A percentile compares a stretch with the other conserved stretches of the same genome.
These are phyloP conservation scores for Pseudomassariella vexata DNA, from an alignment of 2,329 filamentous ascomycete species.

Conservation along the genomic window DNA sequence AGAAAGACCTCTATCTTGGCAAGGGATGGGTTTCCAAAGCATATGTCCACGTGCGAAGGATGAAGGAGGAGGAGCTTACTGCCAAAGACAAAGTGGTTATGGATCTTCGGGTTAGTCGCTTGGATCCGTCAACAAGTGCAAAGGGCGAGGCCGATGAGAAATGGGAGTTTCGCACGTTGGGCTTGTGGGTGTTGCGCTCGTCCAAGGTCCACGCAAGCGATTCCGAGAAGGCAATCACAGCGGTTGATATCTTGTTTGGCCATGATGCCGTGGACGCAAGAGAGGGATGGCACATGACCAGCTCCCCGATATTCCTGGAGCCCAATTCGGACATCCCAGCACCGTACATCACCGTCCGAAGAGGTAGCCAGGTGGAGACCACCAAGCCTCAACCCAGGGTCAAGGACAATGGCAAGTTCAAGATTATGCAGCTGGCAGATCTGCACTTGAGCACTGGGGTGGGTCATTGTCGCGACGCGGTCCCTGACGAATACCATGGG, in stretches of 20 bases:
- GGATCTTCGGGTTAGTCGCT: constrained; percentile 68
- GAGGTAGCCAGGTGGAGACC: constrained; percentile 59
- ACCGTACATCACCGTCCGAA: constrained; percentile 71
- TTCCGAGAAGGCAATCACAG: constrained; percentile 68
- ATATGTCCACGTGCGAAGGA: constrained; percentile 76
- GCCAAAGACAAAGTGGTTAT: constrained; percentile 72
- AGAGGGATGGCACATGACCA: constrained; percentile 74
- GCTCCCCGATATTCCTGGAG: constrained; percentile 67
- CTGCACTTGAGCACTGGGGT: constrained; percentile 88
- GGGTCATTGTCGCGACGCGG: constrained; percentile 78
- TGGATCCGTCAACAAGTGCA: constrained; percentile 59
- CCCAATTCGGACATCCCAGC: constrained; percentile 55
- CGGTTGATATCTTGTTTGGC: constrained; percentile 81
- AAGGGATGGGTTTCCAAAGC: constrained; percentile 69
- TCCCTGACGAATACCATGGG: constrained; percentile 65
- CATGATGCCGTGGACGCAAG: constrained; percentile 88
- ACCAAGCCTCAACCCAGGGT: constrained; percentile 72
- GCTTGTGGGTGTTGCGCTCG: constrained; percentile 77
- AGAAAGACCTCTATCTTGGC: constrained; percentile 83
- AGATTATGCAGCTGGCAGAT: constrained; percentile 95
- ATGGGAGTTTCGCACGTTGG: constrained; percentile 74
- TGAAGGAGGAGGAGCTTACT: constrained; percentile 77
- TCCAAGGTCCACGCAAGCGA: constrained; percentile 69
- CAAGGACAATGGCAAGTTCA: constrained; percentile 85
- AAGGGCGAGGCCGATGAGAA: constrained; percentile 49